These are phyloP conservation scores for Vickermania spadyakhi DNA, from an alignment of 208 protist species.

Conservation along the genomic window DNA sequence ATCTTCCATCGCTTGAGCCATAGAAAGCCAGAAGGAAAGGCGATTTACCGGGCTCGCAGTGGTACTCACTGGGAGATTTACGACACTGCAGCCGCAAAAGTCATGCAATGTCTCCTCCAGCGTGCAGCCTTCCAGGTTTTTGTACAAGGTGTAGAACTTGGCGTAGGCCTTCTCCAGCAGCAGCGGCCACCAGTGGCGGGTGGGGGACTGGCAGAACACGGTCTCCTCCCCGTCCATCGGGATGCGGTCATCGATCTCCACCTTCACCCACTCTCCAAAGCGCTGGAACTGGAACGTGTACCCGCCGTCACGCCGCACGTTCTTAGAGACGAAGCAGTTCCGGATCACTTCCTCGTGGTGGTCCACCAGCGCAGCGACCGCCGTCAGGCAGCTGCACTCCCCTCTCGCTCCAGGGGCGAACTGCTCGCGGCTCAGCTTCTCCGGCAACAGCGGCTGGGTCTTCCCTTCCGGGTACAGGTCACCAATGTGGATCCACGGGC, in stretches of 20 bases:
- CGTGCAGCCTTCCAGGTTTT: conserved; percentile 44
- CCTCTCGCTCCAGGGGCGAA: conserved; percentile 35
- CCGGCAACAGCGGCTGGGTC: conserved; percentile 39
- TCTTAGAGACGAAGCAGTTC: conserved; percentile 50
- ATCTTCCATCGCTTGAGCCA: conserved; percentile 20
- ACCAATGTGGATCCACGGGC: conserved; percentile 31
- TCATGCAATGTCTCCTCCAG: conserved; percentile 48
- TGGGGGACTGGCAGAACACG: conserved; percentile 43
- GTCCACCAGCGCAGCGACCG: conserved; percentile 30
- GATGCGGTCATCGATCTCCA: conserved; percentile 65
- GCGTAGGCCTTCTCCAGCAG: conserved; percentile 77
- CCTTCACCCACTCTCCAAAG: conserved; percentile 50
- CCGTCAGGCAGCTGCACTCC: conserved; percentile 46
- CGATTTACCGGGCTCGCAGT: conserved; percentile 12
- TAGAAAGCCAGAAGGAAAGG: conserved; percentile 38
- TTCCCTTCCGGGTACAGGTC: conserved; percentile 61
- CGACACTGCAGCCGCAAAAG: conserved; percentile 41
- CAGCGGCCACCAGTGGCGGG: conserved; percentile 56
- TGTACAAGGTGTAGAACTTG: conserved; percentile 65
- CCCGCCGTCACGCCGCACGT: conserved; percentile 34
- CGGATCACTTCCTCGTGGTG: conserved; percentile 36
- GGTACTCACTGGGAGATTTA: conserved; percentile 17
- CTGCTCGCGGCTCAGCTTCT: conserved; percentile 39
- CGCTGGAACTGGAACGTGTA: conserved; percentile 68
- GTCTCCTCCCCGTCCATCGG: conserved; percentile 29